Percentiles rank a stretch among this genome's conserved stretches.
These are phyloP conservation scores for Bromus sterilis DNA, from an alignment of 176 grass and related monocot genomes.

Conservation along the genomic window DNA sequence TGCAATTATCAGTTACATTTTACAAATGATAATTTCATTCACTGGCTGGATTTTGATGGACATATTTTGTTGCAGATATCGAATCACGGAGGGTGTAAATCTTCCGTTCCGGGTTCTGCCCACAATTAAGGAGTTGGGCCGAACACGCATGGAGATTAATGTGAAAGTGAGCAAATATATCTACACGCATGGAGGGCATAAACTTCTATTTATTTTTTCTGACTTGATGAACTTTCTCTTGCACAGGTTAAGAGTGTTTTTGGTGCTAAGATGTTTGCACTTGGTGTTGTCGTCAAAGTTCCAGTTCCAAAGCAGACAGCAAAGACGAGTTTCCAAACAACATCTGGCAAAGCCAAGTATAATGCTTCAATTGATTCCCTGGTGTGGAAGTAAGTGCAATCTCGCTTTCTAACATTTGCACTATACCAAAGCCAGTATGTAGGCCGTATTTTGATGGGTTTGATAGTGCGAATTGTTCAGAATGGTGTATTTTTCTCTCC, in stretches of 20 bases:
- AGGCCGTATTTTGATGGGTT: neutral
- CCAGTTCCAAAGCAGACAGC: conserved; percentile 99
- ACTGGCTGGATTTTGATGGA: conserved; percentile 20
- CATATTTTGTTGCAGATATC: conserved; percentile 64
- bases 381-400: conserved; percentile 94
- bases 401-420: neutral
- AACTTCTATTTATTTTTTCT: conserved; percentile 11
- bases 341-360: conserved; percentile 97
- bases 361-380: conserved; percentile 96
- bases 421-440: neutral
- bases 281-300: conserved; percentile 94
- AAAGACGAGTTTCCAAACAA: conserved; percentile 97
- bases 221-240: conserved; percentile 9
- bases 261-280: conserved; percentile 98
- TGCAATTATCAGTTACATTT: neutral
- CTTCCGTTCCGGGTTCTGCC: conserved; percentile 94
- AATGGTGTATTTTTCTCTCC: neutral
- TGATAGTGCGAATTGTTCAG: neutral
- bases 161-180: conserved; percentile 71
- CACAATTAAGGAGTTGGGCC: conserved; percentile 97
- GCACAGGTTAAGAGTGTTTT: conserved; percentile 93
- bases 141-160: conserved; percentile 97
- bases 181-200: neutral
- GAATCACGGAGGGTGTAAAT: conserved; percentile 98
- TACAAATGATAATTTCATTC: neutral